Base-by-base conservation (phyloP, 805 yeast genomes). In the Debaryomyces hansenii region DNA sequence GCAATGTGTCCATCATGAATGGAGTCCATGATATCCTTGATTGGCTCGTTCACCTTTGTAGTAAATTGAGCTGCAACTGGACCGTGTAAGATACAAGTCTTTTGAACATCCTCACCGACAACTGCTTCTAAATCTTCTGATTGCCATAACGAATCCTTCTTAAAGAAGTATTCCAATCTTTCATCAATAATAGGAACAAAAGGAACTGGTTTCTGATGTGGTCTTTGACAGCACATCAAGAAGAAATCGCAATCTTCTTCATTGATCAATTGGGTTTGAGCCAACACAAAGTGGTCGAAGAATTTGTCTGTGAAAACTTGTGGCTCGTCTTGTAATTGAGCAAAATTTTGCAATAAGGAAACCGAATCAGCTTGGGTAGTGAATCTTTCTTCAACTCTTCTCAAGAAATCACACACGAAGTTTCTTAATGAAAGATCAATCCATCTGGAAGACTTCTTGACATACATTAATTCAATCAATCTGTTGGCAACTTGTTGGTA, bases 131-230 rank as follows among this genome's bases (percentile, higher is more conserved):
- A 80, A 66, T 89, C 92, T 77, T 94, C 98, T 20, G 96, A 87
- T 79, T 94, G 99, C 99, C 99, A 94, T 67, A 94, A 79, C 27
- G 98, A 92, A 71, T 94, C 99, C 77, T 94, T 94, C 83, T 94
- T 94, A 83, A 94, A 94, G 81, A 87, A 94, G 64, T 85, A 84
- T 70, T 94, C 97, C 61, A 94, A 90, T 75, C 89, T 87, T 56
- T 89, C 95, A 64, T 94, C 96, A 67, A 94, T 79, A 16, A 89
- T 87, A 42, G 99, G 99, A 58, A 94, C 91, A 58, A 94, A 94
- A 53, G 99, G 99, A 64, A 90, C 97, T 29, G 99, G 99, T 74
- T 94, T 94, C 75, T 92, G 97, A 50, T 72, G 62, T 58, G 96
- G 96, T 63, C 83, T 83, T 54, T 83, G 77, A 66, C 96, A 88